Conservation (phyloP, 2,329 filamentous ascomycete species). For the Aspergillus aculeatinus region DNA sequence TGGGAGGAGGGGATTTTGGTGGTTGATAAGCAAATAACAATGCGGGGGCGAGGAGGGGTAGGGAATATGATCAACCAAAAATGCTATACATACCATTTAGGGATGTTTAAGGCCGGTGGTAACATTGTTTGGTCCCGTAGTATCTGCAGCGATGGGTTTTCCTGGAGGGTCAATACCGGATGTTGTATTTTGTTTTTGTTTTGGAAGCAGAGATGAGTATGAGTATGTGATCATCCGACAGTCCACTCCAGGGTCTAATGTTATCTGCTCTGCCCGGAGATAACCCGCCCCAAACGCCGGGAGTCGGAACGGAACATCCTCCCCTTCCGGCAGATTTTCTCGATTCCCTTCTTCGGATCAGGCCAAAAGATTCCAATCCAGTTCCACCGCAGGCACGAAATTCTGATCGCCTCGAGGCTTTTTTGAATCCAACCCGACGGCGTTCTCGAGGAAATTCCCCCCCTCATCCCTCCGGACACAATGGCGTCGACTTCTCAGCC, state of each 20-base stretch:
- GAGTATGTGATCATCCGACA: constrained; percentile 6
- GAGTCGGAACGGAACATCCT: constrained; percentile 29
- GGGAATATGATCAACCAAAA: too few relatives aligned
- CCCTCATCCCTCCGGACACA: constrained; percentile 10
- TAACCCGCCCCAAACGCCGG: constrained; percentile 29
- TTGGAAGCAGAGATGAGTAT: background rate
- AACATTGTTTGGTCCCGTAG: constrained; percentile 28
- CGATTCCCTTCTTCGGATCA: constrained; percentile 22
- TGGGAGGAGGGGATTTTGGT: constrained; percentile 14
- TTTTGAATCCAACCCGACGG: constrained; percentile 7
- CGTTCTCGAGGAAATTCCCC: constrained; percentile 10
- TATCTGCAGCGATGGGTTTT: background rate
- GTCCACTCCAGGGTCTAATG: background rate
- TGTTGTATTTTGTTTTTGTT: background rate
- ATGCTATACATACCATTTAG: constrained; percentile 41
- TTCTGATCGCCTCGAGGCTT: background rate
- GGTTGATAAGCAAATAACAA: background rate
- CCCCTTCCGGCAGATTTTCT: constrained; percentile 33
- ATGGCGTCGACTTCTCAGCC: constrained; percentile 47
- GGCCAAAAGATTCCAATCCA: background rate
- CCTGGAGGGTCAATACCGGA: background rate
- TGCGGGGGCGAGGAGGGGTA: background rate
- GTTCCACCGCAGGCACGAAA: background rate
- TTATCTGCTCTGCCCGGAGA: constrained; percentile 21
- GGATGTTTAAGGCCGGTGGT: constrained; percentile 45